Evolutionary conservation across 2,329 filamentous ascomycete genomes (phyloP), one percentile per base, ranked within the genome.

Genomic region (Arthroderma sp.): DNA sequence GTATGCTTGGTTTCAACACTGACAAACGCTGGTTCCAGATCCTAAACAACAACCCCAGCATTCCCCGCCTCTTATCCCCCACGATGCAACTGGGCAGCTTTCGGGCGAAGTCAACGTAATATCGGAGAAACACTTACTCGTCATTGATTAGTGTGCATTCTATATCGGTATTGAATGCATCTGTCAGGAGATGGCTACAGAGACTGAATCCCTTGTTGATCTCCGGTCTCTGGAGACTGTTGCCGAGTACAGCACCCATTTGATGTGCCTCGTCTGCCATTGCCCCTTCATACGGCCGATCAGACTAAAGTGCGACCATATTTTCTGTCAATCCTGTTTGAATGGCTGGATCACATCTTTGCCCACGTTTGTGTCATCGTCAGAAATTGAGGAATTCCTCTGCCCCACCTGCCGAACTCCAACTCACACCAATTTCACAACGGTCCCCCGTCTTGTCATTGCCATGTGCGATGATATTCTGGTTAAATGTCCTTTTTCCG

Each of bases 251-350:
- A 75, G 80, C 56, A 68, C 68, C 49, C 78, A 80, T 54, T 66
- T 81, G 42, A 72, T 77, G 64, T 81, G 77, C 55, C 70, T 76
- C 10, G 80, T 81, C 51, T 81, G 77, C 58, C 75, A 77, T 55
- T 75, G 73, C 48, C 74, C 77, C 5, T 78, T 80, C 53, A 69
- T 79, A 44, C 64, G 70, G 43, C 77, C 77, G 1, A 68, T 78
- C 38, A 66, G 74, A 52, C 63, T 77, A 40, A 66, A 72, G 51
- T 81, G 77, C 60, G 75, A 80, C 50, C 77, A 81, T 61, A 73
- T 75, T 50, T 81, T 81, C 62, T 81, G 77, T 60, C 64, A 68
- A 44, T 68, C 72, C 27, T 81, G 77, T 54, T 65, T 81, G 48
- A 68, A 67, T 42, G 63, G 67, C 38, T 68, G 68, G 9, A 70